These are phyloP conservation scores for Cafeteria roenbergensis DNA, from an alignment of 108 stramenopile genomes.

Conservation along the genomic window DNA sequence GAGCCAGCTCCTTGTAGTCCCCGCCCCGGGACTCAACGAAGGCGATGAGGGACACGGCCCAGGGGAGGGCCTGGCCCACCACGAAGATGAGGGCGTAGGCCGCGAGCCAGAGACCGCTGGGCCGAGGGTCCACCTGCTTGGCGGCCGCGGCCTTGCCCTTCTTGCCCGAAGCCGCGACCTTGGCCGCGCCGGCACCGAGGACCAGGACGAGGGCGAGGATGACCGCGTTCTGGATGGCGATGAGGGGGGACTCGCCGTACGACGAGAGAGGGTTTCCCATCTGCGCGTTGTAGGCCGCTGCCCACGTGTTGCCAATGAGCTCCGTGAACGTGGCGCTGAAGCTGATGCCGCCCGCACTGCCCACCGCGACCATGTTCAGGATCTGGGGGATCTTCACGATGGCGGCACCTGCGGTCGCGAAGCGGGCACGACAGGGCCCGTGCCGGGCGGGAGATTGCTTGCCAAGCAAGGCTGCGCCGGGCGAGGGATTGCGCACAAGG, in stretches of 20 bases:
- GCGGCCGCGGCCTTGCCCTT: too few species aligned
- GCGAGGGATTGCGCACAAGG: too few species aligned
- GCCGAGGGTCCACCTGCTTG: too few species aligned
- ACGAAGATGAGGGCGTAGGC: too few species aligned
- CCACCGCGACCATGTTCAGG: neutral
- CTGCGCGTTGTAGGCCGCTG: neutral
- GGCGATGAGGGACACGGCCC: too few species aligned
- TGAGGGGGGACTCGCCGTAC: neutral
- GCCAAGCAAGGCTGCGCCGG: too few species aligned
- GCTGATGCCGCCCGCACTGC: neutral
- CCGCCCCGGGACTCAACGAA: too few species aligned
- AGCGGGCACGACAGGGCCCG: too few species aligned
- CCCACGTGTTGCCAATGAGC: neutral
- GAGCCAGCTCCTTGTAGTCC: neutral
- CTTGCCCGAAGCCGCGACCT: too few species aligned
- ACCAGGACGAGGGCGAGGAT: constrained; percentile 2
- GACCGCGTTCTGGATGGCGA: neutral
- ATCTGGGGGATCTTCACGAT: constrained; percentile 3
- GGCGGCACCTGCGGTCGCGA: neutral
- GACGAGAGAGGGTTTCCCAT: neutral
- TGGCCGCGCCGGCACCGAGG: neutral
- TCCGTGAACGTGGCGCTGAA: neutral
- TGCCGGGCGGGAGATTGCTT: too few species aligned
- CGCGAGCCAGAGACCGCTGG: too few species aligned
- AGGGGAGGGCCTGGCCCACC: too few species aligned